Percentiles rank a stretch among this genome's conserved stretches.
Evolutionary conservation across 208 protist species (phyloP).

Genomic region (Crithidia mellificae): DNA sequence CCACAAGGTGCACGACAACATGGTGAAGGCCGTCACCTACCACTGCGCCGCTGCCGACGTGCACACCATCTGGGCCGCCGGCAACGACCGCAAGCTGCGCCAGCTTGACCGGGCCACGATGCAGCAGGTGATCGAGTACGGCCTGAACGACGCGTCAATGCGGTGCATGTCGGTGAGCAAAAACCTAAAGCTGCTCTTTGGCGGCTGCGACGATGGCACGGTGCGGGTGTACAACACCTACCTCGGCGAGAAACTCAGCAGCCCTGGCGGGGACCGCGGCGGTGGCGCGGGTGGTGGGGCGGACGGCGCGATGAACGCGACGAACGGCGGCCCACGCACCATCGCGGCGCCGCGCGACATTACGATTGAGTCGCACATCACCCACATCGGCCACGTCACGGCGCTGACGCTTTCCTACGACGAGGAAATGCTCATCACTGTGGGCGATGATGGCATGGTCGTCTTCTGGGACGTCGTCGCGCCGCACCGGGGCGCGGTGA

Average conservation of each 20-base stretch:
- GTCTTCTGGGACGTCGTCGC: conserved; percentile 92
- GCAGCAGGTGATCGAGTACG: conserved; percentile 62
- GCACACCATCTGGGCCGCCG: conserved; percentile 91
- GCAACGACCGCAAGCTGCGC: conserved; percentile 92
- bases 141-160: conserved; percentile 75
- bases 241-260: conserved; percentile 74
- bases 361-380: conserved; percentile 84
- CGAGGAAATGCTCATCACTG: conserved; percentile 93
- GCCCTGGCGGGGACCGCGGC: conserved; percentile 38
- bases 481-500: conserved; percentile 76
- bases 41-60: conserved; percentile 84
- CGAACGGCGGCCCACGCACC: conserved; percentile 14
- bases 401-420: conserved; percentile 90
- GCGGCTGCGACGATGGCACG: conserved; percentile 91
- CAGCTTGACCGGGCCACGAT: conserved; percentile 84
- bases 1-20: conserved; percentile 91
- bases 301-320: neutral
- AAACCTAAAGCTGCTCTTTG: conserved; percentile 93
- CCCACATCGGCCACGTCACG: conserved; percentile 85
- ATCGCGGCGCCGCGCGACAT: conserved; percentile 42
- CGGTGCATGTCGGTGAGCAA: conserved; percentile 85
- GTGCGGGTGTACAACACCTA: conserved; percentile 92
- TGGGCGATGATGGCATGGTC: conserved; percentile 93
- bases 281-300: conserved; percentile 10
- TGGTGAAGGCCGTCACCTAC: conserved; percentile 93